Evolutionary conservation across 257 asterid genomes (phyloP).

Genomic region (Leptodermis oblonga): DNA sequence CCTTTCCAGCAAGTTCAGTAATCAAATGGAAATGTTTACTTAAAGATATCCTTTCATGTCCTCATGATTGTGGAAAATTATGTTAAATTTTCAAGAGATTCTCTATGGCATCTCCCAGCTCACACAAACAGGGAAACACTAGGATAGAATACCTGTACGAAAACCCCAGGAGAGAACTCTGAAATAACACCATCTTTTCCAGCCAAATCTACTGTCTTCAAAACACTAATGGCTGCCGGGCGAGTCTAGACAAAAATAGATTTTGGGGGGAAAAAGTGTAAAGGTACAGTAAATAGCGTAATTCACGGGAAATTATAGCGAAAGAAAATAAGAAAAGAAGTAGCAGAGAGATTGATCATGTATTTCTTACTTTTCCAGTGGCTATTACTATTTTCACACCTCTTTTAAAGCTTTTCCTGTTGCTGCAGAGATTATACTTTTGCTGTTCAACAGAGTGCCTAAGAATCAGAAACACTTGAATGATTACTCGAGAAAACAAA

Average conservation of each 20-base stretch:
- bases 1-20: not conserved
- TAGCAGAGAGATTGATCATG: conserved; percentile 1
- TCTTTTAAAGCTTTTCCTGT: conserved; percentile 83
- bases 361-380: conserved; percentile 84
- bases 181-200: conserved; percentile 79
- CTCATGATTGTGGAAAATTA: not conserved
- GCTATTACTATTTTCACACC: conserved; percentile 89
- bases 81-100: not conserved
- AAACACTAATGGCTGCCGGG: conserved; percentile 63
- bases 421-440: conserved; percentile 63
- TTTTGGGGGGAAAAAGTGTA: no score
- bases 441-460: conserved; percentile 99
- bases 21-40: not conserved
- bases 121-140: not conserved
- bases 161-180: conserved; percentile 85
- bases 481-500: not conserved
- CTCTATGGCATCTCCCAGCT: not conserved
- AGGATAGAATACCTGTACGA: conserved; percentile 60
- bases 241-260: no score
- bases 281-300: conserved; percentile 16
- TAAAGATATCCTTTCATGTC: not conserved
- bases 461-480: conserved; percentile 1
- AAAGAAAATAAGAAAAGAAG: conserved; percentile 8
- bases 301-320: conserved; percentile 9
- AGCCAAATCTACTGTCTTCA: conserved; percentile 71